Evolutionary conservation across 177 flowering plant genomes (phyloP).

Genomic region (Vitis hybrid): DNA sequence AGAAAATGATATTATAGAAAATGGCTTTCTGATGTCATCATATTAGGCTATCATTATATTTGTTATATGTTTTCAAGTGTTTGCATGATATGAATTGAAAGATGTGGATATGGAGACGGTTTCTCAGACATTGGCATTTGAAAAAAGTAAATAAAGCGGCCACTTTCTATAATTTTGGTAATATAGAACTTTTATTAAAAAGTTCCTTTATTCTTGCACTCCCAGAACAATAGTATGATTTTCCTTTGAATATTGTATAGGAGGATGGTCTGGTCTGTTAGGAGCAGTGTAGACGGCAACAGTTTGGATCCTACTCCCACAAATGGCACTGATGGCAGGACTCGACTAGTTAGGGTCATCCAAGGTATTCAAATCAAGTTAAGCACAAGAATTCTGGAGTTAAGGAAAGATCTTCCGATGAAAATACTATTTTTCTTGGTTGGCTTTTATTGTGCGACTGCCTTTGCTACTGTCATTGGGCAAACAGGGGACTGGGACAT

Average conservation of each 20-base stretch:
- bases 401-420: constrained; percentile 66
- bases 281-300: constrained; percentile 53
- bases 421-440: constrained; percentile 84
- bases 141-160: too few species aligned
- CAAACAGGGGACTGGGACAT: constrained; percentile 99
- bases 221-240: not conserved
- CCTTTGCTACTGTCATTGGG: constrained; percentile 93
- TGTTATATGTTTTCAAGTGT: too few species aligned
- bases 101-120: too few species aligned
- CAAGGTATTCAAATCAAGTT: constrained; percentile 50
- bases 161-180: too few species aligned
- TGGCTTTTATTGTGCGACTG: constrained; percentile 95
- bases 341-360: constrained; percentile 60
- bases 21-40: too few species aligned
- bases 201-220: not conserved
- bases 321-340: constrained; percentile 39
- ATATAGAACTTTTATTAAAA: too few species aligned
- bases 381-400: constrained; percentile 43
- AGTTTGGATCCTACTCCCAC: constrained; percentile 44
- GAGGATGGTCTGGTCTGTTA: constrained; percentile 52
- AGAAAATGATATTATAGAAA: too few species aligned
- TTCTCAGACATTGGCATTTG: too few species aligned
- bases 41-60: too few species aligned
- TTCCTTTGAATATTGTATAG: constrained; percentile 31
- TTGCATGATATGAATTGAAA: too few species aligned